These are phyloP conservation scores for Metschnikowia kunwiensis DNA, from an alignment of 805 yeast species.

Conservation along the genomic window DNA sequence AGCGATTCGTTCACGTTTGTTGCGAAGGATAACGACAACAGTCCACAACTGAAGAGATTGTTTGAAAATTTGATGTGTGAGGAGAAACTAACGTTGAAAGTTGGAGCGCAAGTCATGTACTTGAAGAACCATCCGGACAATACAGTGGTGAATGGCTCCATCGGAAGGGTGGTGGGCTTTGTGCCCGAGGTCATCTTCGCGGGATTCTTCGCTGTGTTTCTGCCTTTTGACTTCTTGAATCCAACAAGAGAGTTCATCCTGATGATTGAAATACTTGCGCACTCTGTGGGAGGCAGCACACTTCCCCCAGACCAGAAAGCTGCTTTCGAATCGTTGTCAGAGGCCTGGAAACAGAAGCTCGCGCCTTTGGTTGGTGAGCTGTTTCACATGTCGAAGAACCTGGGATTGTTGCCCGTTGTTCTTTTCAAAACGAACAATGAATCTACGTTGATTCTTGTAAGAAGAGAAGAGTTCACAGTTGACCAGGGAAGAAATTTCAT, in stretches of 20 bases:
- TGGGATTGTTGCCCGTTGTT: conserved; percentile 42
- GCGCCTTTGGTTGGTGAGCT: conserved; percentile 13
- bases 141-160: conserved; percentile 70
- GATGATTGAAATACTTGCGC: conserved; percentile 11
- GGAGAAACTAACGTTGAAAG: conserved; percentile 53
- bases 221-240: conserved; percentile 13
- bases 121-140: conserved; percentile 66
- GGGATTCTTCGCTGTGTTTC: conserved; percentile 10
- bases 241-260: conserved; percentile 11
- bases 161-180: conserved; percentile 66
- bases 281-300: conserved; percentile 9
- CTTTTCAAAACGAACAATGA: conserved; percentile 40
- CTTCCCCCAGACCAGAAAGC: conserved; percentile 7
- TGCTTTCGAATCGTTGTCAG: conserved; percentile 10
- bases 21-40: conserved; percentile 55
- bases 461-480: conserved; percentile 33
- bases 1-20: conserved; percentile 43
- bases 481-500: conserved; percentile 25
- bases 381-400: conserved; percentile 4
- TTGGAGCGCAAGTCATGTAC: conserved; percentile 81
- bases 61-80: conserved; percentile 74
- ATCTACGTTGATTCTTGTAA: conserved; percentile 27
- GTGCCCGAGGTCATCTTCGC: conserved; percentile 20
- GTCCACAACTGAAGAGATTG: conserved; percentile 37
- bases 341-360: conserved; percentile 14